Percentiles rank a stretch among this genome's conserved stretches.
These are phyloP conservation scores for Boletus sp. DNA, from an alignment of 1,284 basidiomycete species.

Conservation along the genomic window DNA sequence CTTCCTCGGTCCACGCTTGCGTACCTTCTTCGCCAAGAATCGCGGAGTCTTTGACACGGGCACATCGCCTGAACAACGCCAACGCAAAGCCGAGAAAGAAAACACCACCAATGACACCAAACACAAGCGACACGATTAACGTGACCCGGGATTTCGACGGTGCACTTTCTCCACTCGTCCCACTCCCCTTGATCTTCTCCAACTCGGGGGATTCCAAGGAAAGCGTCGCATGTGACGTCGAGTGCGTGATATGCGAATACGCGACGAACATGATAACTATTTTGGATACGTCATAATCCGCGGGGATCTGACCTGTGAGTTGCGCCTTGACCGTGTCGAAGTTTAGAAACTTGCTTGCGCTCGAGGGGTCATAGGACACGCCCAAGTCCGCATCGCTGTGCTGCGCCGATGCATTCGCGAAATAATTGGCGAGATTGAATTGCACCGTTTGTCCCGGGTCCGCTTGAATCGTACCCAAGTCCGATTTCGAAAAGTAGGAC, in stretches of 20 bases:
- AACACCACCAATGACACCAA: constrained; percentile 61
- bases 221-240: constrained; percentile 66
- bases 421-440: constrained; percentile 51
- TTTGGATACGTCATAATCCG: constrained; percentile 34
- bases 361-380: constrained; percentile 49
- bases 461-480: constrained; percentile 55
- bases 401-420: constrained; percentile 44
- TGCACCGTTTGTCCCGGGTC: constrained; percentile 45
- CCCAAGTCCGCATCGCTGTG: constrained; percentile 48
- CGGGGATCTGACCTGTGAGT: constrained; percentile 58
- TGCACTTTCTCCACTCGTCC: constrained; percentile 33
- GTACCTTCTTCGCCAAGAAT: constrained; percentile 56
- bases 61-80: constrained; percentile 54
- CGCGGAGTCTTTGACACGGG: constrained; percentile 56
- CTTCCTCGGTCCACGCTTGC: constrained; percentile 56
- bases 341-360: constrained; percentile 45
- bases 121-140: constrained; percentile 60
- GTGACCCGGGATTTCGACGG: constrained; percentile 48
- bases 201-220: constrained; percentile 48
- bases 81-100: constrained; percentile 53
- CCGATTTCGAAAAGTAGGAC: constrained; percentile 63
- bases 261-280: constrained; percentile 61
- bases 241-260: constrained; percentile 63
- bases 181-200: constrained; percentile 27
- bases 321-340: constrained; percentile 47